Percentiles rank a stretch among this genome's conserved stretches.
These are phyloP conservation scores for Candida nonsorbophila DNA, from an alignment of 805 yeast genomes.

Conservation along the genomic window DNA sequence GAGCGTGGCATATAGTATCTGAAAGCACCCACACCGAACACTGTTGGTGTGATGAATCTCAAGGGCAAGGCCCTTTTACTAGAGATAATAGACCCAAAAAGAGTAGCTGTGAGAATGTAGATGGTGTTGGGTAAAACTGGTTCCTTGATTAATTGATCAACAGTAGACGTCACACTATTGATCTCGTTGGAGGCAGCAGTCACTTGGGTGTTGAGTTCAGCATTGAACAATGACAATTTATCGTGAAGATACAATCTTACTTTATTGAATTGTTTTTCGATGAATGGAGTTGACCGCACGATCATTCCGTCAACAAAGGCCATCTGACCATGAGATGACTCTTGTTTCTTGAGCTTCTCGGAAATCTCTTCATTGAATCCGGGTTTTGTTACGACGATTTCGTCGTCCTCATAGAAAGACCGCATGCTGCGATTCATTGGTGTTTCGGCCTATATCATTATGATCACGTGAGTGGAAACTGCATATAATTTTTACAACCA, in stretches of 20 bases:
- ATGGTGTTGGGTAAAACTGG: slow-evolving; percentile 53
- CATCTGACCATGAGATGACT: slow-evolving; percentile 33
- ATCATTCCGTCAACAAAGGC: slow-evolving; percentile 48
- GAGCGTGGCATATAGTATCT: slow-evolving; percentile 52
- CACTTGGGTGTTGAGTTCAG: slow-evolving; percentile 43
- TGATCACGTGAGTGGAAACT: too few species aligned
- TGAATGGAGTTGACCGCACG: slow-evolving; percentile 43
- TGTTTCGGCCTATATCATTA: too few species aligned
- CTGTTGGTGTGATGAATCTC: slow-evolving; percentile 47
- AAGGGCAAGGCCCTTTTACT: slow-evolving; percentile 42
- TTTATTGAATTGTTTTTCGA: slow-evolving; percentile 38
- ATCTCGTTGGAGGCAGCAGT: slow-evolving; percentile 45
- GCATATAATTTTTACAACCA: too few species aligned
- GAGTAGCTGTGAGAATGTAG: slow-evolving; percentile 49
- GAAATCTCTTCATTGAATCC: slow-evolving; percentile 38
- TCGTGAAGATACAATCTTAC: slow-evolving; percentile 34
- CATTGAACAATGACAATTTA: slow-evolving; percentile 29
- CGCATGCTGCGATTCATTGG: too few species aligned
- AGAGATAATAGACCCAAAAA: slow-evolving; percentile 52
- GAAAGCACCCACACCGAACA: slow-evolving; percentile 41
- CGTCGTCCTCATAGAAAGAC: slow-evolving; percentile 51
- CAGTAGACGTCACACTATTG: slow-evolving; percentile 19
- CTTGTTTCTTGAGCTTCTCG: slow-evolving; percentile 31
- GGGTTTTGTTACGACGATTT: slow-evolving; percentile 41
- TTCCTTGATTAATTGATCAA: slow-evolving; percentile 38